phyloP scores from a whole-genome alignment of 1,284 basidiomycete species.

The Papiliotrema flavescens region DNA sequence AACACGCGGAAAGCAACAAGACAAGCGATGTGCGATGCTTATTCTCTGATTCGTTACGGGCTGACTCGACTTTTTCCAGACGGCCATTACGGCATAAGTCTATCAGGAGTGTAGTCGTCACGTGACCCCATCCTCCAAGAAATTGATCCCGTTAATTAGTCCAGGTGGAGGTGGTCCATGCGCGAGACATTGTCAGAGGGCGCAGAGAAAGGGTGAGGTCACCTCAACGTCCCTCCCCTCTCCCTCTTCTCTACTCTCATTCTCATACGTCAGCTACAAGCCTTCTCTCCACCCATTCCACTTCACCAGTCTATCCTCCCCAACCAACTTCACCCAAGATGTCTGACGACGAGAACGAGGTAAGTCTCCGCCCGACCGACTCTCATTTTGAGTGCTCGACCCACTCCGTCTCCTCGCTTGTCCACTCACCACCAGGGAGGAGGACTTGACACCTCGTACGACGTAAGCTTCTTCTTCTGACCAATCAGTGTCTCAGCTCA shows the following conservation, averaged over 20 bases:
- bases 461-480: background rate
- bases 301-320: background rate
- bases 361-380: conserved; percentile 7
- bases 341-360: conserved; percentile 35
- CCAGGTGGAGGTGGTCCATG: conserved; percentile 3
- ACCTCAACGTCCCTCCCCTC: conserved; percentile 3
- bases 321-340: conserved; percentile 10
- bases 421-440: background rate
- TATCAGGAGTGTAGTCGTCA: too few species aligned
- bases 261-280: background rate
- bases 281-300: background rate
- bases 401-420: background rate
- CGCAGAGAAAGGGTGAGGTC: background rate
- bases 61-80: background rate
- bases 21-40: background rate
- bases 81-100: too few species aligned
- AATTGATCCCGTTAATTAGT: background rate
- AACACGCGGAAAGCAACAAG: too few species aligned
- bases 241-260: conserved; percentile 1
- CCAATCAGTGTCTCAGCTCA: background rate
- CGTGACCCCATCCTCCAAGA: background rate
- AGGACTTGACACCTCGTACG: conserved; percentile 2
- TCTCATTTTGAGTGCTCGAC: background rate
- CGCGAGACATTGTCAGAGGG: background rate
- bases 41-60: background rate